A percentile compares a stretch with the other conserved stretches of the same genome.
phyloP scores from a whole-genome alignment of 768 basidiomycete species.

The Termitomyces sp. region DNA sequence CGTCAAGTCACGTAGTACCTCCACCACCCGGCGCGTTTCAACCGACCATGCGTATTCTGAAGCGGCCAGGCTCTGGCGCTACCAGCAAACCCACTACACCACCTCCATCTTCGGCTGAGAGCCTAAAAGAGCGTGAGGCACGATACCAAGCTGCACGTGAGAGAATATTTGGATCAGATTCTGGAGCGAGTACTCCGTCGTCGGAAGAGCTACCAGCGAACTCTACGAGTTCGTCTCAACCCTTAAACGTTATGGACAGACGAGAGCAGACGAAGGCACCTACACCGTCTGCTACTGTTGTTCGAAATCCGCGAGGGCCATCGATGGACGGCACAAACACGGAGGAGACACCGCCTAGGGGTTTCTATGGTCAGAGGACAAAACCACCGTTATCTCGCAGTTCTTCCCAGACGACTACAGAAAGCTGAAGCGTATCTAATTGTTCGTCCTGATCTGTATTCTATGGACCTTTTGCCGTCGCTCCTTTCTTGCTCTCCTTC shows the following conservation, averaged over 20 bases:
- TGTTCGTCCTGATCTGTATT: neutral
- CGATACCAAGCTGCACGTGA: slow-evolving; percentile 73
- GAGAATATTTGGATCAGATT: slow-evolving; percentile 59
- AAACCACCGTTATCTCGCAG: slow-evolving; percentile 2
- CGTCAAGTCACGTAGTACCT: slow-evolving; percentile 39
- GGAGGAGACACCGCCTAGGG: slow-evolving; percentile 13
- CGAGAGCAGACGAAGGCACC: slow-evolving; percentile 7
- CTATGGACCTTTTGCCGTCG: neutral
- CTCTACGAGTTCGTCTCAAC: neutral
- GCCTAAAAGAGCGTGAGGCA: slow-evolving; percentile 66
- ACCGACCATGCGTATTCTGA: slow-evolving; percentile 67
- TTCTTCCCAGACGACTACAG: neutral
- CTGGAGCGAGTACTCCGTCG: slow-evolving; percentile 3
- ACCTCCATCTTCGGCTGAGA: slow-evolving; percentile 26
- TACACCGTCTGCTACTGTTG: slow-evolving; percentile 11
- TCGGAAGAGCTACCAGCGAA: slow-evolving; percentile 4
- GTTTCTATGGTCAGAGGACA: slow-evolving; percentile 24
- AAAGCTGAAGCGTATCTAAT: neutral
- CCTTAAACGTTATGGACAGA: slow-evolving; percentile 2
- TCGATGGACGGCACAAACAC: neutral
- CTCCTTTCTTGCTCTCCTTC: neutral
- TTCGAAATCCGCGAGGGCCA: slow-evolving; percentile 27
- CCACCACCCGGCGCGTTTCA: slow-evolving; percentile 59
- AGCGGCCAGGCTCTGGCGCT: slow-evolving; percentile 49
- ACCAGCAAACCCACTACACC: slow-evolving; percentile 26